phyloP scores from a whole-genome alignment of 805 yeast genomes.

The Suhomyces faveliae region DNA sequence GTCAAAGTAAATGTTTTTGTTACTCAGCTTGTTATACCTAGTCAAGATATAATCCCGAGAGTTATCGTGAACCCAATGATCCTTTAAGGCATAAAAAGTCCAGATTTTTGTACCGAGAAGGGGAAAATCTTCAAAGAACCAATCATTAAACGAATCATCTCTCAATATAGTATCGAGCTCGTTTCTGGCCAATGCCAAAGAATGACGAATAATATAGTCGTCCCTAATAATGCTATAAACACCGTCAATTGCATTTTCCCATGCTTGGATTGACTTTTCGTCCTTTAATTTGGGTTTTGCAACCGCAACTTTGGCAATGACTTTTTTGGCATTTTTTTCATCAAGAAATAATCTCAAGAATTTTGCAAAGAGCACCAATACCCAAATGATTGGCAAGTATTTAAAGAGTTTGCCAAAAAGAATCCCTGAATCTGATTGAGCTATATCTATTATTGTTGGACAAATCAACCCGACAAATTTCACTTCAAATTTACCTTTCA shows the following conservation, averaged over 20 bases:
- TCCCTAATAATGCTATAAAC: slow-evolving; percentile 43
- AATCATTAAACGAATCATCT: slow-evolving; percentile 52
- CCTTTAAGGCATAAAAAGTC: slow-evolving; percentile 57
- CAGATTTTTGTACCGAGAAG: slow-evolving; percentile 39
- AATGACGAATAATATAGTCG: slow-evolving; percentile 49
- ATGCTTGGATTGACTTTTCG: slow-evolving; percentile 18
- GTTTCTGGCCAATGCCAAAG: slow-evolving; percentile 54
- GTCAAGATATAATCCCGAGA: slow-evolving; percentile 47
- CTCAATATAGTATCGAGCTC: slow-evolving; percentile 54
- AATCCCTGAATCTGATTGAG: slow-evolving; percentile 38
- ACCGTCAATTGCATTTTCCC: slow-evolving; percentile 42
- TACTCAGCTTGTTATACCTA: slow-evolving; percentile 30
- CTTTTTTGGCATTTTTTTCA: slow-evolving; percentile 17
- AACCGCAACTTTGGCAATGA: slow-evolving; percentile 23
- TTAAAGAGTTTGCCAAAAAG: slow-evolving; percentile 22
- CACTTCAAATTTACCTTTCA: slow-evolving; percentile 27
- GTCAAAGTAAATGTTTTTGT: slow-evolving; percentile 29
- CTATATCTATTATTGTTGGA: slow-evolving; percentile 68
- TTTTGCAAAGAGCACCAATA: slow-evolving; percentile 24
- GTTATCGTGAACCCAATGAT: slow-evolving; percentile 61
- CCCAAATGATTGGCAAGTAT: slow-evolving; percentile 38
- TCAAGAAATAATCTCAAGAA: slow-evolving; percentile 33
- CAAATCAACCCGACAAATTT: slow-evolving; percentile 59
- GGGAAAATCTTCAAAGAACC: slow-evolving; percentile 35
- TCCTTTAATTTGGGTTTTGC: slow-evolving; percentile 24